Base-by-base conservation (phyloP, 1,284 basidiomycete species). In the Fomitopsis schrenkii region DNA sequence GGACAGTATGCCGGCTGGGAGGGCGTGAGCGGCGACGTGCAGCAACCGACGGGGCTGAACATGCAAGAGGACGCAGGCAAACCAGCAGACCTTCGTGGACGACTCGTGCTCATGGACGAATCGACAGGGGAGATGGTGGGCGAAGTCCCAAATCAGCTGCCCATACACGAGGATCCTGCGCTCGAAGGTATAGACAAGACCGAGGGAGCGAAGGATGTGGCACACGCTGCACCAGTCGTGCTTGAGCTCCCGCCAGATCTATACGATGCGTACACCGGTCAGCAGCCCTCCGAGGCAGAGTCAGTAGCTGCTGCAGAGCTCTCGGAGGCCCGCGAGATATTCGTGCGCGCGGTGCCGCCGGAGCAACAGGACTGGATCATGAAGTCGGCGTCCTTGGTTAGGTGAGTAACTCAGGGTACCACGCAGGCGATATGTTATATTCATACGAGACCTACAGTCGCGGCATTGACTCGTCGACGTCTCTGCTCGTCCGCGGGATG, bases 291-390 rank as follows among this genome's bases (percentile, higher is more conserved):
- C 58, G 44, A 64, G 63, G 41, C 64, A 58, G 44, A 64, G 63
- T 46, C 62, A 59, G 30, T 63, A 57, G 42, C 76, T 76, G 50
- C 75, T 71, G 14, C 65, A 46, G 77, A 72, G 3, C 79, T 82
- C 59, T 72, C 77, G 62, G 75, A 74, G 63, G 82, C 79, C 54
- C 69, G 81, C 63, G 77, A 86, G 67, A 76, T 84, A 10, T 85
- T 87, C 67, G 85, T 83, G 22, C 76, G 80, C 40, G 79, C 81
- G 15, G 77, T 89, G 7, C 84, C 90, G 28, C 82, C 84, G 0
- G 85, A 90, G 59, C 83, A 91, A 58, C 84, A 86, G 67, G 87
- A 92, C 70, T 89, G 85, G 85, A 80, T 94, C 63, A 83, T 91
- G 56, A 84, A 82, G 63, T 83, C 87, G 3, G 91, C 91, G 1